Evolutionary conservation across 441 rosid genomes (phyloP), one percentile per base, ranked within the genome.

Genomic region (Sinapis alba): DNA sequence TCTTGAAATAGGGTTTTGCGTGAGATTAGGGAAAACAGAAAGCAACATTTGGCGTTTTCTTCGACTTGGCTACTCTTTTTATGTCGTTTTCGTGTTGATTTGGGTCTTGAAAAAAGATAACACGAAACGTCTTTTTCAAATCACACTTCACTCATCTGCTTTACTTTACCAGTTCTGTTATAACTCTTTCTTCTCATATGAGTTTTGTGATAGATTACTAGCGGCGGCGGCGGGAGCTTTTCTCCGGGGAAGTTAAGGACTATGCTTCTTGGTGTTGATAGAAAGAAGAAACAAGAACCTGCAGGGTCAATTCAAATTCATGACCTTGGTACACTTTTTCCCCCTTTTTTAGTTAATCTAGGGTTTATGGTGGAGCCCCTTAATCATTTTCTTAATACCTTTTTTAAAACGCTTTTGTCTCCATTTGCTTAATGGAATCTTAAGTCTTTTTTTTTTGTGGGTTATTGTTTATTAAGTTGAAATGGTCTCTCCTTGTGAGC

Each of bases 191-290:
- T 30, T 47, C 38, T 62, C 71, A 16, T 70, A 56, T 78, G 75
- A 27, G 58, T 28, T 62, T 61, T 71, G 73, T 65, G 19, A 54
- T 68, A 36, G 65, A 56, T 43, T 47, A 83, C 81, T 58, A 87
- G 87, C 50, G 90, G 95, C 75, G 67, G 81, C 9, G 95, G 13
- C 13, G 45, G 47, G 15, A 7, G 90, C 15, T 83, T 93, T 70
- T 90, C 97, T 2, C 93, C 97, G 2, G 89, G 87, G 41, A 93
- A 93, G 77, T 77, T 93, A 67, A 83, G 97, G 81, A 84, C 28
- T 66, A 89, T 89, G 89, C 81, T 93, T 47, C 62, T 86, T 21
- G 92, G 92, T 63, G 88, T 81, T 53, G 96, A 91, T 60, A 83
- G 82, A 79, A 83, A 81, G 81, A 84, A 87, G 70, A 84, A 83